Evolutionary conservation across 2,329 filamentous ascomycete genomes (phyloP).

Genomic region (Didymella lethalis): DNA sequence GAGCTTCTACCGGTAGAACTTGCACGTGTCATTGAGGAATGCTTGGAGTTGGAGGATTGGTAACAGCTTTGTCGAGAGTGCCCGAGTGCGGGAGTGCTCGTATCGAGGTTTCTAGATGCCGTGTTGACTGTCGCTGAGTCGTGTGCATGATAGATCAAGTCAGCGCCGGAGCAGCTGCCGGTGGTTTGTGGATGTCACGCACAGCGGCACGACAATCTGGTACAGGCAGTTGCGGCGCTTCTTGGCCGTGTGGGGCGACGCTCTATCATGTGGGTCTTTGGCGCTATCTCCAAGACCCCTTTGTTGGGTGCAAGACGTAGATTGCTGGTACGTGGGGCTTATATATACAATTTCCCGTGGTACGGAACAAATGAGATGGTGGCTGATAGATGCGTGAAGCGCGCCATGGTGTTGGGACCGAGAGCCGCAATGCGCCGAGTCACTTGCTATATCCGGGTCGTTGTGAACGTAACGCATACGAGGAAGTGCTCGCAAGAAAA

Average conservation of each 20-base stretch:
- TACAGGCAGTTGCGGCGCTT: neutral
- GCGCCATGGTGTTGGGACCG: neutral
- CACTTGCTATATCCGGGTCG: neutral
- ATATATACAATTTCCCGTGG: neutral
- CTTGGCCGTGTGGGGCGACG: neutral
- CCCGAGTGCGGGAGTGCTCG: neutral
- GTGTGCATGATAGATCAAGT: neutral
- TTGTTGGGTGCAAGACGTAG: neutral
- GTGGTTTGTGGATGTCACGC: neutral
- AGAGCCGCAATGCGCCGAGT: neutral
- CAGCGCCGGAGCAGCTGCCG: neutral
- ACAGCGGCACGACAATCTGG: neutral
- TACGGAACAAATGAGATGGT: neutral
- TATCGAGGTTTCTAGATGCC: neutral
- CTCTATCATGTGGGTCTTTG: neutral
- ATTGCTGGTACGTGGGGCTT: neutral
- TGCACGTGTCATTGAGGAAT: neutral
- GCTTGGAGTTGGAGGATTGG: neutral
- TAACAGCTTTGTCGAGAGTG: neutral
- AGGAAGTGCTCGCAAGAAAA: neutral
- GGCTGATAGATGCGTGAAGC: neutral
- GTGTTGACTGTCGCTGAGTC: neutral
- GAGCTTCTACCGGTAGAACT: neutral
- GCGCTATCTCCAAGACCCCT: neutral
- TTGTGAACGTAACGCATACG: neutral